Evolutionary conservation across 352 stramenopile species (phyloP).

Genomic region (Phytophthora citricola): DNA sequence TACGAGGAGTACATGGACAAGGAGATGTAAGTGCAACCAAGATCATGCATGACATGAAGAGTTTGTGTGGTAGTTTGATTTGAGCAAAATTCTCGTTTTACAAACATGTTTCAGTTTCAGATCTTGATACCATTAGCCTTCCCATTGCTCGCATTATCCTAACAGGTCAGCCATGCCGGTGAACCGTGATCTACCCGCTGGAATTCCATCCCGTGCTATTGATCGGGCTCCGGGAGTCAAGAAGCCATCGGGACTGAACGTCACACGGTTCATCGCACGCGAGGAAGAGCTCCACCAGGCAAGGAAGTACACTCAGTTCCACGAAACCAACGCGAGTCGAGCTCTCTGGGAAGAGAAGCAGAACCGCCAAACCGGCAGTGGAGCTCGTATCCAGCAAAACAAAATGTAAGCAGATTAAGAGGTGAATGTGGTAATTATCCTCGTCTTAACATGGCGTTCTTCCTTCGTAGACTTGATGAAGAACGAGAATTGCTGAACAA

Average conservation of each 20-base stretch:
- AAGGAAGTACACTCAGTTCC: conserved; percentile 55
- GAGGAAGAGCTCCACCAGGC: conserved; percentile 79
- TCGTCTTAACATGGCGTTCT: conserved; percentile 2
- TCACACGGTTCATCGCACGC: conserved; percentile 74
- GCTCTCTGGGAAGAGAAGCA: conserved; percentile 80
- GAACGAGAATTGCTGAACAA: conserved; percentile 85
- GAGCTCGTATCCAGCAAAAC: conserved; percentile 56
- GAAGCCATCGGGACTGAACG: conserved; percentile 61
- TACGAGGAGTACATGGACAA: conserved; percentile 95
- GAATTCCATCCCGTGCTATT: conserved; percentile 44
- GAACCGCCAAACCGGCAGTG: conserved; percentile 58
- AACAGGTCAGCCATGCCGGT: conserved; percentile 38
- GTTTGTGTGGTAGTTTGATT: no score
- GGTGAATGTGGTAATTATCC: neutral
- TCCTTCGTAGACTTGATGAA: conserved; percentile 51
- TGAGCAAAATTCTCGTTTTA: no score
- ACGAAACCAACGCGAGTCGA: conserved; percentile 57
- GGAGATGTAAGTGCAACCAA: conserved; percentile 15
- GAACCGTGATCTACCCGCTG: conserved; percentile 60
- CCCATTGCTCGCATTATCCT: neutral
- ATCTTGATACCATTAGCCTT: no score
- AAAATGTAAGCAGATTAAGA: conserved; percentile 51
- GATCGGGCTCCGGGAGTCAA: conserved; percentile 35
- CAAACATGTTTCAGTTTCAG: no score
- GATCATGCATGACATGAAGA: no score